phyloP scores from a whole-genome alignment of 495 filamentous ascomycete genomes.

The Neurospora sp. region DNA sequence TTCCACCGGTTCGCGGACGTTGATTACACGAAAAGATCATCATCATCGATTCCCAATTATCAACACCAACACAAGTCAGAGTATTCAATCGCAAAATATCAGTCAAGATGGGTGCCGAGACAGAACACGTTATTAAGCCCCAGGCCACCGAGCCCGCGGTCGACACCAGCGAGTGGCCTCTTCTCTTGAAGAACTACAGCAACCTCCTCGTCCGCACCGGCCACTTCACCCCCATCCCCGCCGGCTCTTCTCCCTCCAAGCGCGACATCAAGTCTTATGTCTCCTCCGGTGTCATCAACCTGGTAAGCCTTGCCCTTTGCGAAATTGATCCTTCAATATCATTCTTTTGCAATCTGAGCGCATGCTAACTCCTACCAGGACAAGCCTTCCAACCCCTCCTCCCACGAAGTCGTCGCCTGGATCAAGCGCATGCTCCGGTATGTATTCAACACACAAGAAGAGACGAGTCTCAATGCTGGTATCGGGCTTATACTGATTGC shows the following conservation, averaged over 20 bases:
- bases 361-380: slow-evolving; percentile 33
- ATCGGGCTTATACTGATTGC: slow-evolving; percentile 13
- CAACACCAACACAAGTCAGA: background rate
- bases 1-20: background rate
- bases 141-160: slow-evolving; percentile 58
- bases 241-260: slow-evolving; percentile 73
- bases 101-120: slow-evolving; percentile 26
- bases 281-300: slow-evolving; percentile 90
- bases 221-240: slow-evolving; percentile 89
- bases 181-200: slow-evolving; percentile 87
- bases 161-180: slow-evolving; percentile 74
- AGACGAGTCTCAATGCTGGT: background rate
- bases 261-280: slow-evolving; percentile 94
- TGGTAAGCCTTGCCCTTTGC: slow-evolving; percentile 6
- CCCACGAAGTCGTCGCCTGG: slow-evolving; percentile 98
- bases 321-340: background rate
- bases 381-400: slow-evolving; percentile 95
- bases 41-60: background rate
- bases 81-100: slow-evolving; percentile 1
- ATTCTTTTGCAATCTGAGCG: slow-evolving; percentile 28
- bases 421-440: slow-evolving; percentile 93
- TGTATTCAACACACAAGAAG: background rate
- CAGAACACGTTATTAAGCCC: slow-evolving; percentile 82
- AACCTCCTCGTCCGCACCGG: slow-evolving; percentile 77
- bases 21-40: background rate